Percentiles rank a stretch among this genome's conserved stretches.
Evolutionary conservation across 306 rosid genomes (phyloP).

Genomic region (barrel medic (Medicago truncatula)): DNA sequence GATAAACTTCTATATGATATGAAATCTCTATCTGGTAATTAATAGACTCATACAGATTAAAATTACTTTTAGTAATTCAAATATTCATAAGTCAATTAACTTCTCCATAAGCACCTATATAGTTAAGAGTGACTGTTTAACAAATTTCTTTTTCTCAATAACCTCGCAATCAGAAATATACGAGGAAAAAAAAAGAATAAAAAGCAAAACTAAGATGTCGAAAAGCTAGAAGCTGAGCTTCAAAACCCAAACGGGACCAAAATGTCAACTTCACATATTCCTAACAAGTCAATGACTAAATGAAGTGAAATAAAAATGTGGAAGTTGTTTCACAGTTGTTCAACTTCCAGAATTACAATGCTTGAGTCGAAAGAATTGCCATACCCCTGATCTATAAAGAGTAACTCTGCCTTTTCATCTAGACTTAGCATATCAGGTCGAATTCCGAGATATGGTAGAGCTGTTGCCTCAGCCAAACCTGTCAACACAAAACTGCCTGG

Average conservation of each 20-base stretch:
- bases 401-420: slow-evolving; percentile 89
- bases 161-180: neutral
- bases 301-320: slow-evolving; percentile 23
- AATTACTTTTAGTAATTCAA: neutral
- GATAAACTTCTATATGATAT: neutral
- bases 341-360: slow-evolving; percentile 30
- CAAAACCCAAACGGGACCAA: neutral
- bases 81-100: neutral
- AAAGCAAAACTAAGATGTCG: neutral
- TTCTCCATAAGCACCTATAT: neutral
- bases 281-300: slow-evolving; percentile 19
- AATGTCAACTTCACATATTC: slow-evolving; percentile 31
- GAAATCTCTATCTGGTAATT: too few relatives aligned
- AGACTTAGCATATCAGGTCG: slow-evolving; percentile 67
- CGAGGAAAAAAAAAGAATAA: neutral
- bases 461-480: slow-evolving; percentile 88
- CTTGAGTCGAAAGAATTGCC: slow-evolving; percentile 30
- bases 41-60: neutral
- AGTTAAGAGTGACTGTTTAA: neutral
- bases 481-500: slow-evolving; percentile 99
- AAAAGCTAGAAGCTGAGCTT: neutral
- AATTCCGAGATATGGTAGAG: slow-evolving; percentile 84
- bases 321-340: slow-evolving; percentile 23
- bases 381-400: slow-evolving; percentile 85
- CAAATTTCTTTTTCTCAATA: neutral